Evolutionary conservation across 83 land plant species (phyloP).

Genomic region (Picea mariana): DNA sequence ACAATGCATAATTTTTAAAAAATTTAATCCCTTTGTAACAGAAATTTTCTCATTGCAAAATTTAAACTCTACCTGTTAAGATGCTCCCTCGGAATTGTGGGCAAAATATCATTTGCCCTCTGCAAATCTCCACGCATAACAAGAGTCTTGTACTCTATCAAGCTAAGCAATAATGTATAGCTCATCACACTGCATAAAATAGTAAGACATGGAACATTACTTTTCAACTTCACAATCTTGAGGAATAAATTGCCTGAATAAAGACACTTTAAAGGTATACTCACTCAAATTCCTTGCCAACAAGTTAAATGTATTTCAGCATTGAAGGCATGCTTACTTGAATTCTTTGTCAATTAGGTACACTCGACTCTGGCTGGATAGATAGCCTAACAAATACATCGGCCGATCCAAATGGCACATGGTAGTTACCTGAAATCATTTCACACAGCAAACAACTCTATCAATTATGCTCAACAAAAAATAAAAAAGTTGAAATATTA

Average conservation of each 20-base stretch:
- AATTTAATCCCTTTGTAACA: too few relatives aligned
- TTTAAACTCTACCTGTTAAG: constrained; percentile 71
- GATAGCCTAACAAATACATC: constrained; percentile 95
- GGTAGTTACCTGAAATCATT: constrained; percentile 78
- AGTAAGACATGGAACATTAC: background rate
- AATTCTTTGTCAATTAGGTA: constrained; percentile 99
- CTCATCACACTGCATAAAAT: constrained; percentile 77
- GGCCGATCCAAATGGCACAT: constrained; percentile 99
- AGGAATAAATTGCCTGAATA: background rate
- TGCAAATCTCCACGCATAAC: constrained; percentile 95
- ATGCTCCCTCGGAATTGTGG: constrained; percentile 97
- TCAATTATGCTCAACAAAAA: background rate
- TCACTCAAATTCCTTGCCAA: constrained; percentile 21
- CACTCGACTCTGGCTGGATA: constrained; percentile 93
- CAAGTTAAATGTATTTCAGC: background rate
- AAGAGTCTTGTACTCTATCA: constrained; percentile 99
- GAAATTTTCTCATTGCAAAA: too few relatives aligned
- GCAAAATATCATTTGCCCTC: constrained; percentile 86
- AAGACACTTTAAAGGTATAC: constrained; percentile 18
- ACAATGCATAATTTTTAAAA: too few relatives aligned
- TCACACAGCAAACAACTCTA: background rate
- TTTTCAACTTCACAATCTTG: background rate
- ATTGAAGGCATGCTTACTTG: constrained; percentile 60
- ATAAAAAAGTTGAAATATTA: background rate
- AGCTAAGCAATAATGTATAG: constrained; percentile 87